Conservation (phyloP, 768 basidiomycete genomes). For the Suillus spraguei region DNA sequence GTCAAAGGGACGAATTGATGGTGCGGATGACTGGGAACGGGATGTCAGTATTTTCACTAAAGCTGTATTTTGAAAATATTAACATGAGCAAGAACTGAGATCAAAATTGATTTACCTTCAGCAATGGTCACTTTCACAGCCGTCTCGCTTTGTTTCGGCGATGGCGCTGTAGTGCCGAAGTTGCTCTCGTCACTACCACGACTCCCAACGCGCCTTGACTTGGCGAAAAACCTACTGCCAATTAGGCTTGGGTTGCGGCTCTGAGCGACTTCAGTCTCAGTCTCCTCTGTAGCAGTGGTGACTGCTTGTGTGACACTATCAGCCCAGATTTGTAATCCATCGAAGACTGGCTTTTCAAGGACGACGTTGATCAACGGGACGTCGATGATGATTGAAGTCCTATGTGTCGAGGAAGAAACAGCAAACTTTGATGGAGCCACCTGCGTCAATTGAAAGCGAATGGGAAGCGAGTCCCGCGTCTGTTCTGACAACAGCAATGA, state of each 20-base stretch:
- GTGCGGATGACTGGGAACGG: conserved; percentile 35
- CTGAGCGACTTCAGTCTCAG: conserved; percentile 32
- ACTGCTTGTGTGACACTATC: conserved; percentile 83
- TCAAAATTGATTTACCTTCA: conserved; percentile 37
- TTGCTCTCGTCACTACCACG: conserved; percentile 45
- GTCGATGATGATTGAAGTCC: conserved; percentile 28
- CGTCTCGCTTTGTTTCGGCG: conserved; percentile 38
- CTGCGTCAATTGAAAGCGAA: conserved; percentile 26
- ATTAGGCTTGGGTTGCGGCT: conserved; percentile 68
- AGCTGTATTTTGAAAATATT: conserved; percentile 25
- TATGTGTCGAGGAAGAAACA: conserved; percentile 11
- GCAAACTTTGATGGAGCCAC: conserved; percentile 5
- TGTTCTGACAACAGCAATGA: conserved; percentile 29
- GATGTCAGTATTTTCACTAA: conserved; percentile 53
- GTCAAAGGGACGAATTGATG: conserved; percentile 50
- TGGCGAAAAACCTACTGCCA: conserved; percentile 77
- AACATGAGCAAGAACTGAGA: background rate
- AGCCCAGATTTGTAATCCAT: conserved; percentile 83
- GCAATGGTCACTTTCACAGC: conserved; percentile 51
- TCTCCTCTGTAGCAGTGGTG: conserved; percentile 37
- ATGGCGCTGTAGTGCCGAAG: conserved; percentile 35
- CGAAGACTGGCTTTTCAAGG: conserved; percentile 65
- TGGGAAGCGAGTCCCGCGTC: conserved; percentile 17
- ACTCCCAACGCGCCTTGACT: conserved; percentile 39
- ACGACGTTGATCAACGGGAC: conserved; percentile 68